These are phyloP conservation scores for Globisporangium echinulatum DNA, from an alignment of 352 stramenopile genomes.

Conservation along the genomic window DNA sequence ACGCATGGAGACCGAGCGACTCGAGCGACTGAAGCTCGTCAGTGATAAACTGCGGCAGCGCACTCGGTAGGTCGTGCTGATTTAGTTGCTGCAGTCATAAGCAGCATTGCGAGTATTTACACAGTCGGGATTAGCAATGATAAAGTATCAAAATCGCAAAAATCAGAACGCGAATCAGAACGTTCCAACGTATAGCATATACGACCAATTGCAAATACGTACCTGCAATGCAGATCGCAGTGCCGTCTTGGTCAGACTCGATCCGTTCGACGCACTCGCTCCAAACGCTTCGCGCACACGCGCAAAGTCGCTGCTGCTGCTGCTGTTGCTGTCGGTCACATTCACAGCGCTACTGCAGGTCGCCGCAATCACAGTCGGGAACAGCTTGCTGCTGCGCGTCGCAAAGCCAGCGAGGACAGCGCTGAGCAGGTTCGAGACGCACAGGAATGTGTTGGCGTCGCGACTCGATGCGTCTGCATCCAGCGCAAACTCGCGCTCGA, in stretches of 20 bases:
- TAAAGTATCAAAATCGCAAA: too few relatives aligned
- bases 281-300: conserved; percentile 16
- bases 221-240: conserved; percentile 33
- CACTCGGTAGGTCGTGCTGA: neutral
- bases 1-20: conserved; percentile 42
- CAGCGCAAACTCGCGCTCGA: conserved; percentile 60
- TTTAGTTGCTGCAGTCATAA: neutral
- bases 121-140: too few relatives aligned
- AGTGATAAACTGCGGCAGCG: conserved; percentile 40
- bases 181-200: neutral
- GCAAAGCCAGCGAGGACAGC: conserved; percentile 53
- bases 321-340: neutral
- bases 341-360: neutral
- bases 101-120: neutral
- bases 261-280: conserved; percentile 20
- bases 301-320: conserved; percentile 8
- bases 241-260: conserved; percentile 15
- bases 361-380: conserved; percentile 20
- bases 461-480: neutral
- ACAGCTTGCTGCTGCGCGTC: conserved; percentile 35
- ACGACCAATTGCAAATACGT: neutral
- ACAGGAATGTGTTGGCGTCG: conserved; percentile 34
- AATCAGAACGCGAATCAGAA: too few relatives aligned
- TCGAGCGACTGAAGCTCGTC: conserved; percentile 42
- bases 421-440: conserved; percentile 63